Percentiles rank a stretch among this genome's conserved stretches.
Conservation (phyloP, 352 stramenopile species). For the Pythium coloratum region DNA sequence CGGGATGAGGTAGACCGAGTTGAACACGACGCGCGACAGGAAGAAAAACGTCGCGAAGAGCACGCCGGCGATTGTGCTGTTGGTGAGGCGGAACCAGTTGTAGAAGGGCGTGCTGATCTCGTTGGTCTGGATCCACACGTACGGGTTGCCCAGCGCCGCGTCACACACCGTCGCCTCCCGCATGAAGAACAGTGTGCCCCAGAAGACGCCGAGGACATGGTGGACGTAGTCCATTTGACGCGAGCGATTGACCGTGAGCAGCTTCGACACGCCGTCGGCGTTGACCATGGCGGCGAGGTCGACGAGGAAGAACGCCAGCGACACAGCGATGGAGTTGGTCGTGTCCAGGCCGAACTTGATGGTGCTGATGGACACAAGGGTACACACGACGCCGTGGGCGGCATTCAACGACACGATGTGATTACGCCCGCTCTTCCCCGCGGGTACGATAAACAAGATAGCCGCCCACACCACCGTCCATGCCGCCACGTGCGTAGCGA, state of each 20-base stretch:
- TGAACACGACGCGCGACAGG: slow-evolving; percentile 66
- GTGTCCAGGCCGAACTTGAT: slow-evolving; percentile 46
- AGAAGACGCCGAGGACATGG: slow-evolving; percentile 66
- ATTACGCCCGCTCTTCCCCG: slow-evolving; percentile 44
- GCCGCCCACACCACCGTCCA: slow-evolving; percentile 58
- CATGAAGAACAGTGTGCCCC: slow-evolving; percentile 58
- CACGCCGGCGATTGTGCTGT: slow-evolving; percentile 49
- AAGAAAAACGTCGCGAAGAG: slow-evolving; percentile 71
- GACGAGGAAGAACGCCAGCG: slow-evolving; percentile 70
- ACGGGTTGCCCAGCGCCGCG: slow-evolving; percentile 55
- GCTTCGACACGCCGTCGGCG: slow-evolving; percentile 42
- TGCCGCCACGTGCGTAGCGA: slow-evolving; percentile 34
- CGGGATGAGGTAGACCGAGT: slow-evolving; percentile 65
- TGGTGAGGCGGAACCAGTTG: slow-evolving; percentile 77
- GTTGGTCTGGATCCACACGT: slow-evolving; percentile 86
- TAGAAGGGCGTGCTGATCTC: slow-evolving; percentile 82
- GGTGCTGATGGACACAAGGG: slow-evolving; percentile 41
- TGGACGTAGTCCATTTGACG: slow-evolving; percentile 73
- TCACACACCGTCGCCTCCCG: slow-evolving; percentile 60
- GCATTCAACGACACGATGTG: slow-evolving; percentile 76
- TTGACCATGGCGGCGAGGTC: slow-evolving; percentile 65
- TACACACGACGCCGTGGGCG: slow-evolving; percentile 65
- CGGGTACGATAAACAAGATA: slow-evolving; percentile 43
- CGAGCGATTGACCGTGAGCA: slow-evolving; percentile 41
- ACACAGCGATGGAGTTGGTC: slow-evolving; percentile 58